Evolutionary conservation across 805 yeast genomes (phyloP), one percentile per base, ranked within the genome.

Genomic region (Metschnikowia orientalis): DNA sequence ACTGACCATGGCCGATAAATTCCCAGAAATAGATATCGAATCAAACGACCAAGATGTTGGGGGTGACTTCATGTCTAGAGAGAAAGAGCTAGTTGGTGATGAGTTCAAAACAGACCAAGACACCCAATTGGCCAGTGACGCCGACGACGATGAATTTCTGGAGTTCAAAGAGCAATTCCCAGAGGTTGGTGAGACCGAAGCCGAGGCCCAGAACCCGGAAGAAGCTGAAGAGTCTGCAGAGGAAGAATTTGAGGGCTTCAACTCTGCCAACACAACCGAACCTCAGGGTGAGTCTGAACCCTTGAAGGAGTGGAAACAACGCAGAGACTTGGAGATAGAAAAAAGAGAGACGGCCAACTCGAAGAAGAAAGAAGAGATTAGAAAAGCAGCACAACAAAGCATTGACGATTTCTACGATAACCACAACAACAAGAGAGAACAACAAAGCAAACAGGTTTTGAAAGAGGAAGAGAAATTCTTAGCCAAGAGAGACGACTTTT

Each of bases 361-460:
- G 13, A 65, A 75, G 46, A 82, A 76, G 56, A 75, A 81, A 52
- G 66, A 66, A 18, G 86, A 79, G 40, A 71, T 87, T 38, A 73
- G 81, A 35, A 73, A 75, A 32, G 80, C 81, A 42, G 97, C 97
- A 7, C 75, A 77, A 51, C 77, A 79, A 55, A 79, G 87, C 34
- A 77, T 88, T 51, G 96, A 90, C 56, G 95, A 84, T 44, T 90
- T 90, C 59, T 90, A 90, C 59, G 95, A 86, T 49, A 81, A 80
- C 53, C 90, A 90, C 69, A 88, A 86, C 63, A 68, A 71, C 53
- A 89, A 89, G 66, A 82, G 79, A 59, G 90, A 86, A 33, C 73
- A 73, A 44, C 75, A 78, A 32, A 63, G 79, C 35, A 79, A 75
- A 40, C 71, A 73, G 38, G 80, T 84, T 8, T 68, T 70, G 54